Conservation (phyloP, 257 asterid genomes). For the Pogostemon cablin region DNA sequence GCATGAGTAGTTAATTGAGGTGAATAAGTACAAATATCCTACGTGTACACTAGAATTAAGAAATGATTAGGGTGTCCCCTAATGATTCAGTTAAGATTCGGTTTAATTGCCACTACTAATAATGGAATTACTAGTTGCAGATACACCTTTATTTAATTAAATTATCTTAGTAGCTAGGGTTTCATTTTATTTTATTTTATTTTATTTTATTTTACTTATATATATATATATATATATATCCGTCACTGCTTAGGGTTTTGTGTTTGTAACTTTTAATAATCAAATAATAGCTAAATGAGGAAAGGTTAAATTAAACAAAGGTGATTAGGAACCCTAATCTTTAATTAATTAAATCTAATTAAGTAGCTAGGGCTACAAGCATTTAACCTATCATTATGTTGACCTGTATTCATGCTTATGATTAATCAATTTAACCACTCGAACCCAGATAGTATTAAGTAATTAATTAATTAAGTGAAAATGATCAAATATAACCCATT, state of each 20-base stretch:
- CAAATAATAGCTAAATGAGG: constrained; percentile 19
- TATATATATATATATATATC: not conserved
- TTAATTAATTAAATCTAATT: not conserved
- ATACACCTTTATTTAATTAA: not conserved
- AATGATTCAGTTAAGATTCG: constrained; percentile 44
- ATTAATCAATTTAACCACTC: too few relatives aligned
- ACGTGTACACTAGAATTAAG: constrained; percentile 35
- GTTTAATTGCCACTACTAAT: constrained; percentile 34
- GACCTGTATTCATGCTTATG: too few relatives aligned
- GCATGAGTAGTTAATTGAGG: constrained; percentile 22
- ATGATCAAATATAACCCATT: too few relatives aligned
- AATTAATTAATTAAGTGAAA: too few relatives aligned
- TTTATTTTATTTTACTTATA: not conserved
- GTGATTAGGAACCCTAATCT: constrained; percentile 23
- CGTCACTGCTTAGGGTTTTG: constrained; percentile 26
- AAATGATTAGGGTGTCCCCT: constrained; percentile 39
- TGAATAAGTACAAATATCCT: constrained; percentile 38
- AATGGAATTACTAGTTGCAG: constrained; percentile 18
- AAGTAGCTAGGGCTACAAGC: not conserved
- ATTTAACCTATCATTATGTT: too few relatives aligned
- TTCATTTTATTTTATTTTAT: not conserved
- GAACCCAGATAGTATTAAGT: too few relatives aligned
- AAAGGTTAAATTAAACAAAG: not conserved
- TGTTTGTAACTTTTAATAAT: not conserved
- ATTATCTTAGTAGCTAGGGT: constrained; percentile 28